Evolutionary conservation across 176 grass and related monocot genomes (phyloP).

Genomic region (Oryza australiensis): DNA sequence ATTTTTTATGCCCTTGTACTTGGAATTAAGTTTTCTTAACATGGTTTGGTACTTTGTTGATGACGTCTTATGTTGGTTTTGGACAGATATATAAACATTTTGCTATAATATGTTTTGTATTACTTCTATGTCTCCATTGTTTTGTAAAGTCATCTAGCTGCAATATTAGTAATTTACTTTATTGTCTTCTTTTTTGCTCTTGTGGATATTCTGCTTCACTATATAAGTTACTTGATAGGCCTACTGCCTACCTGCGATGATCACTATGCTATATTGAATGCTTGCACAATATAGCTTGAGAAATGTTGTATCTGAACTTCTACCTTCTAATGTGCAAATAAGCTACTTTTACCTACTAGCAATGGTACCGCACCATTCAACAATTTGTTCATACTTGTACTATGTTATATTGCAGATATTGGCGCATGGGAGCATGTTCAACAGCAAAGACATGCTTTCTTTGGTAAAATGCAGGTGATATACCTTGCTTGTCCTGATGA

Average conservation of each 20-base stretch:
- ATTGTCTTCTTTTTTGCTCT: not conserved
- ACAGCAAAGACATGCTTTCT: slow-evolving; percentile 94
- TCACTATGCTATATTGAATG: not conserved
- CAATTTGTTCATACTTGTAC: slow-evolving; percentile 1
- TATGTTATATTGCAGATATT: slow-evolving; percentile 55
- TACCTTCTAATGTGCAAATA: not conserved
- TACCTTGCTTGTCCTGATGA: slow-evolving; percentile 22
- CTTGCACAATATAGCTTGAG: not conserved
- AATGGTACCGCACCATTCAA: not conserved
- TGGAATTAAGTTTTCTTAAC: not conserved
- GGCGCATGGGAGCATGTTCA: slow-evolving; percentile 93
- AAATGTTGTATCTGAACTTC: not conserved
- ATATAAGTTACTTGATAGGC: not conserved
- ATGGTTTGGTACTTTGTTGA: not conserved
- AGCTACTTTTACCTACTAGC: not conserved
- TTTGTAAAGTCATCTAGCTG: not conserved
- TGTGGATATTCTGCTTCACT: not conserved
- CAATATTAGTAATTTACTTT: not conserved
- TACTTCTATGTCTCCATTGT: not conserved
- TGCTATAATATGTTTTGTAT: not conserved
- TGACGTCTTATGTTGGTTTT: not conserved
- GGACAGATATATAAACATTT: not conserved
- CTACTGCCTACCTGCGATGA: not conserved
- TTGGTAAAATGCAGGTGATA: slow-evolving; percentile 89
- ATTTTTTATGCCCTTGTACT: not conserved